These are phyloP conservation scores for Penicillium sp. DNA, from an alignment of 2,329 filamentous ascomycete species.

Conservation along the genomic window DNA sequence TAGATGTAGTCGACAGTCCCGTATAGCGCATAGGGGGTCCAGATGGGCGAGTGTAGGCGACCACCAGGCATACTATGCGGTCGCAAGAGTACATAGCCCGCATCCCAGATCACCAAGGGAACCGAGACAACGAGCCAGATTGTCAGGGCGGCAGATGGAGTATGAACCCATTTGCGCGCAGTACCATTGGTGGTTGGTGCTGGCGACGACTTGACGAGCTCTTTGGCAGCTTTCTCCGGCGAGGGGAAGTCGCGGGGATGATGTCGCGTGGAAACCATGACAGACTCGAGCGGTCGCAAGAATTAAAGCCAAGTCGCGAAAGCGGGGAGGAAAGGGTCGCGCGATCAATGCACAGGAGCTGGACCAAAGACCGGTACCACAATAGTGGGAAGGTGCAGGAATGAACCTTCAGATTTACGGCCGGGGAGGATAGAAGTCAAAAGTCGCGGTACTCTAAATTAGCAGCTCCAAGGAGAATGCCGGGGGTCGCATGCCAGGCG, in stretches of 20 bases:
- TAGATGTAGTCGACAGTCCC: constrained; percentile 79
- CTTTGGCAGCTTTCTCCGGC: constrained; percentile 28
- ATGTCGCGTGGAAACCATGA: constrained; percentile 60
- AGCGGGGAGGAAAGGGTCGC: constrained; percentile 1
- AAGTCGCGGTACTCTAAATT: background rate
- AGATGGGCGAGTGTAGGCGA: constrained; percentile 69
- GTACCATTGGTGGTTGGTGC: constrained; percentile 25
- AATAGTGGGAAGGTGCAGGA: background rate
- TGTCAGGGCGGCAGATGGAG: constrained; percentile 61
- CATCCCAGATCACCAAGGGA: constrained; percentile 81
- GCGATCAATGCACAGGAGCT: constrained; percentile 1
- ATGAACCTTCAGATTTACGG: background rate
- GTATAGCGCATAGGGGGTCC: constrained; percentile 78
- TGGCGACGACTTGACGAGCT: constrained; percentile 30
- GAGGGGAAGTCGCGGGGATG: constrained; percentile 55
- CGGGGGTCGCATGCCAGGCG: constrained; percentile 2
- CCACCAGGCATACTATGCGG: constrained; percentile 83
- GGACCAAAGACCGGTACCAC: background rate
- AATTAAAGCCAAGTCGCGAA: background rate
- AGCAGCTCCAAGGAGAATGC: background rate
- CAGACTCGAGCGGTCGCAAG: constrained; percentile 9
- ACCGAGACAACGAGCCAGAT: constrained; percentile 74
- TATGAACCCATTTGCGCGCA: constrained; percentile 56
- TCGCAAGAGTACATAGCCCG: constrained; percentile 74
- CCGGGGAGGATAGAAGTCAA: background rate